These are phyloP conservation scores for Zygoascus biomembranicola DNA, from an alignment of 805 yeast genomes.

Conservation along the genomic window DNA sequence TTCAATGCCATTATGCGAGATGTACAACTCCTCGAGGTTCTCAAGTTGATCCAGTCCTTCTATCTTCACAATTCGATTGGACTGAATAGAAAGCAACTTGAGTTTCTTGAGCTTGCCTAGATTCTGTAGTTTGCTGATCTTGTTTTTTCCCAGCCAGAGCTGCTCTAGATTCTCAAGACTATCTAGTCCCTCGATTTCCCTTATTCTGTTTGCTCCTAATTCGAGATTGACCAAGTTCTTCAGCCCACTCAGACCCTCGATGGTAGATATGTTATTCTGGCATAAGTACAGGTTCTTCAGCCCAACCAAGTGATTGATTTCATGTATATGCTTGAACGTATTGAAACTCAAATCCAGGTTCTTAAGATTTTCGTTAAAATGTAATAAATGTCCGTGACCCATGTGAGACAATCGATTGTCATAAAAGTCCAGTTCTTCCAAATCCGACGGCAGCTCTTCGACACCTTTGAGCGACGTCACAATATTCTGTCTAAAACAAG, in stretches of 20 bases:
- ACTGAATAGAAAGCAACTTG: constrained; percentile 76
- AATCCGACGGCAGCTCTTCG: constrained; percentile 46
- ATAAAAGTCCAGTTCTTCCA: constrained; percentile 80
- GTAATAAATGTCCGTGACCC: constrained; percentile 59
- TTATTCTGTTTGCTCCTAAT: constrained; percentile 80
- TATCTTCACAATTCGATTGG: constrained; percentile 67
- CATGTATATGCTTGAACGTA: constrained; percentile 77
- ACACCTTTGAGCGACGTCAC: constrained; percentile 65
- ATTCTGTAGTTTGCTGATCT: constrained; percentile 56
- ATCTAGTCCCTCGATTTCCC: constrained; percentile 45
- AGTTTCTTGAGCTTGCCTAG: constrained; percentile 52
- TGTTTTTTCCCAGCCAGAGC: constrained; percentile 90
- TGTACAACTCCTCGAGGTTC: constrained; percentile 75
- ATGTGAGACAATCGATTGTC: constrained; percentile 89
- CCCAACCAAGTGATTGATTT: constrained; percentile 52
- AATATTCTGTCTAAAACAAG: constrained; percentile 79
- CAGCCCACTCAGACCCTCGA: constrained; percentile 56
- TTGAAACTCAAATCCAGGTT: constrained; percentile 82
- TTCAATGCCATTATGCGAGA: constrained; percentile 74
- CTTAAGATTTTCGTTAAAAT: constrained; percentile 41
- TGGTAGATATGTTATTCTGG: constrained; percentile 73
- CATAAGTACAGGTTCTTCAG: constrained; percentile 73
- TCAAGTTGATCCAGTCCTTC: constrained; percentile 71
- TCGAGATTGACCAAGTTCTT: constrained; percentile 60
- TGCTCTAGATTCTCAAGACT: constrained; percentile 52